Conservation (phyloP, 208 protist genomes). For the Leishmania aethiopica region DNA sequence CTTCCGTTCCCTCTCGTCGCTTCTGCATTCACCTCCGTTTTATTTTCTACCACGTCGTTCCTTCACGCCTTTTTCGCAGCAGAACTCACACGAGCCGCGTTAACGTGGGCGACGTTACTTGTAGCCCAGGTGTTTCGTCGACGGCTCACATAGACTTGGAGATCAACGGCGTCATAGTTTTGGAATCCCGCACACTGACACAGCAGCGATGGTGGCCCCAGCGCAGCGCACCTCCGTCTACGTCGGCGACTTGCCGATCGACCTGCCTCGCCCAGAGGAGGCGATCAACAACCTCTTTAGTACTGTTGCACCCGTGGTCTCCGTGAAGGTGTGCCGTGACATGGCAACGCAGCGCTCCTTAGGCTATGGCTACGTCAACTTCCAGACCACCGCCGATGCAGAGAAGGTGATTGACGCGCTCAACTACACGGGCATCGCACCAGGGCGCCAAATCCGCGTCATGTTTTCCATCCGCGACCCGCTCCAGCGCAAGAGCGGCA, state of each 20-base stretch:
- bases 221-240: slow-evolving; percentile 86
- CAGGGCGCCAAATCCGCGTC: slow-evolving; percentile 89
- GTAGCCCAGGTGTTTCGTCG: neutral
- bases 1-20: neutral
- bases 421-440: slow-evolving; percentile 94
- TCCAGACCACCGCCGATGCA: slow-evolving; percentile 93
- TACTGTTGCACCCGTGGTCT: slow-evolving; percentile 92
- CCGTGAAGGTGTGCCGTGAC: slow-evolving; percentile 96
- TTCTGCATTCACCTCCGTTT: neutral
- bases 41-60: neutral
- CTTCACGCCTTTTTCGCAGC: neutral
- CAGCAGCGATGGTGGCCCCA: slow-evolving; percentile 17
- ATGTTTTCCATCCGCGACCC: slow-evolving; percentile 98
- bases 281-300: slow-evolving; percentile 95
- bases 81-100: neutral
- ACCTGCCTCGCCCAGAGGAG: slow-evolving; percentile 83
- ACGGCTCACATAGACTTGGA: neutral
- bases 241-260: slow-evolving; percentile 93
- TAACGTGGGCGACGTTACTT: neutral
- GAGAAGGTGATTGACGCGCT: slow-evolving; percentile 95
- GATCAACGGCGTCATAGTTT: neutral
- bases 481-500: slow-evolving; percentile 87
- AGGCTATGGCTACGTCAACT: slow-evolving; percentile 98
- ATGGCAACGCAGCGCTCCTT: slow-evolving; percentile 92
- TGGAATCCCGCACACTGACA: neutral